Evolutionary conservation across 1,284 basidiomycete species (phyloP), one percentile per base, ranked within the genome.

Genomic region (Apiotrichum sp.): DNA sequence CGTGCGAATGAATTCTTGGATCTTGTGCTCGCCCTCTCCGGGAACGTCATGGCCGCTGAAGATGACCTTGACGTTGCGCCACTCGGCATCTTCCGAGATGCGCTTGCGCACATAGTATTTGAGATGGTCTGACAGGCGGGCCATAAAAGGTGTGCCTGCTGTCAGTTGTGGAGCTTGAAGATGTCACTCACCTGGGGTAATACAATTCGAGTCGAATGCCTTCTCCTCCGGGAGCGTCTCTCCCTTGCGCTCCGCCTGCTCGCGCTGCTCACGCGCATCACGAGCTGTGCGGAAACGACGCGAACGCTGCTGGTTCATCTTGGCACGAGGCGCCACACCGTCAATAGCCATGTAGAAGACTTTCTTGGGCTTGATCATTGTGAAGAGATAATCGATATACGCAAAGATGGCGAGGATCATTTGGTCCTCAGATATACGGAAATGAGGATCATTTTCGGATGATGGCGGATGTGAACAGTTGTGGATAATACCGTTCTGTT

Each of bases 21-120:
- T 95, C 81, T 99, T 99, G 83, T 99, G 96, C 74, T 99, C 96
- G 62, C 96, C 96, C 75, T 99, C 96, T 62, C 96, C 96, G 0
- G 95, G 95, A 4, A 96, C 91, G 66, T 98, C 93, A 74, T 98
- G 93, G n/a, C 95, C 96, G 40, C 92, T 96, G 45, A 99, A 80
- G 50, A 99, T 89, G 47, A 98, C 93, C 67, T 92, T 82, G 46
- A 98, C 86, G 56, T 87, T 82, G 59, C 88, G 81, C 96, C 96
- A 99, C 71, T 91, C 86, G 10, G 93, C 84, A 71, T 97, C 93
- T 71, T 97, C 93, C 0, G 87, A 84, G 34, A 97, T 93, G 80
- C 96, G 93, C 83, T 96, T 96, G 76, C 92, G 91, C 59, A 99
- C 83, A 68, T 97, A 99, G 76, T 98, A 99, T 50, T 87, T 86